A percentile compares a stretch with the other conserved stretches of the same genome.
Conservation (phyloP, 805 yeast genomes). For the Candida caryicola region DNA sequence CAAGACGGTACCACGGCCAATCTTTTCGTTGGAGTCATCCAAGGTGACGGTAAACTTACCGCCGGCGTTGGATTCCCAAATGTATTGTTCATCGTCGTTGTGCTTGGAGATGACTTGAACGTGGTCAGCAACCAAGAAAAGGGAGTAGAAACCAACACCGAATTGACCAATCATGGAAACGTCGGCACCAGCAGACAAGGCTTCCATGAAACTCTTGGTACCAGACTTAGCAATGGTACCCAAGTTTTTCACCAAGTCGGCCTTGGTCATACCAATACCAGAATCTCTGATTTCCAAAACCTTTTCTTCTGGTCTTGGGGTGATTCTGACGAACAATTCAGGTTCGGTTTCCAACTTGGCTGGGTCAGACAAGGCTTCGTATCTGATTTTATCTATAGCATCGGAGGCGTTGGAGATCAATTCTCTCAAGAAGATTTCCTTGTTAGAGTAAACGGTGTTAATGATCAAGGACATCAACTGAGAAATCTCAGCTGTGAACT, state of each 20-base stretch:
- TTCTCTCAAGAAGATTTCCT: slow-evolving; percentile 98
- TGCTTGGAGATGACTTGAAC: slow-evolving; percentile 98
- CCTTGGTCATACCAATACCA: slow-evolving; percentile 99
- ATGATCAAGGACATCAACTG: slow-evolving; percentile 99
- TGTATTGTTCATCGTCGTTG: slow-evolving; percentile 98
- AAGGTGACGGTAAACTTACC: slow-evolving; percentile 96
- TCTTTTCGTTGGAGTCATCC: slow-evolving; percentile 81
- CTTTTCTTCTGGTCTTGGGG: slow-evolving; percentile 93
- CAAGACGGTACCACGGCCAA: slow-evolving; percentile 92
- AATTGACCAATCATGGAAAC: slow-evolving; percentile 99
- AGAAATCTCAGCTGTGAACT: slow-evolving; percentile 99
- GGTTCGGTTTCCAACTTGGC: slow-evolving; percentile 91
- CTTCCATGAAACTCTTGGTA: slow-evolving; percentile 99
- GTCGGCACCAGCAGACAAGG: slow-evolving; percentile 98
- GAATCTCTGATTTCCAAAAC: slow-evolving; percentile 96
- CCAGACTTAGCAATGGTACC: slow-evolving; percentile 99
- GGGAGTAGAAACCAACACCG: slow-evolving; percentile 99
- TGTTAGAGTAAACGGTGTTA: slow-evolving; percentile 99
- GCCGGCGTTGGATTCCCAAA: slow-evolving; percentile 99
- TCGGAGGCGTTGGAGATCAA: slow-evolving; percentile 98
- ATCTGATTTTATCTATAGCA: slow-evolving; percentile 98
- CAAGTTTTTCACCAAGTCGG: slow-evolving; percentile 96
- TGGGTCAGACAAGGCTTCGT: slow-evolving; percentile 92
- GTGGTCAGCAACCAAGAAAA: slow-evolving; percentile 97
- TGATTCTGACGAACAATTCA: slow-evolving; percentile 93